A percentile compares a stretch with the other conserved stretches of the same genome.
Evolutionary conservation across 495 filamentous ascomycete genomes (phyloP).

Genomic region (Hypoxylon intermedium): DNA sequence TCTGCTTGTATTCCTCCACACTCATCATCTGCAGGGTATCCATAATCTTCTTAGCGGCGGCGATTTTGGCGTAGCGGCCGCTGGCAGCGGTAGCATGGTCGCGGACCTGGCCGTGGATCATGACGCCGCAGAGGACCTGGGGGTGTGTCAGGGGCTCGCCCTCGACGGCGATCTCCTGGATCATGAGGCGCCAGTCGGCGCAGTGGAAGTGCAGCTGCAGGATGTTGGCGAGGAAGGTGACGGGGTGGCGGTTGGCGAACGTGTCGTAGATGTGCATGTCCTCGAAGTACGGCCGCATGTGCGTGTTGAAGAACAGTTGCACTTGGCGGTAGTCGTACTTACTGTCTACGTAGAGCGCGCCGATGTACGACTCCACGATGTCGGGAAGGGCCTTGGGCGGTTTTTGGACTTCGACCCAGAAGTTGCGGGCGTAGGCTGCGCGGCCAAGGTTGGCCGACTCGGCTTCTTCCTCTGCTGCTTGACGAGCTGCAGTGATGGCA

Average conservation of each 20-base stretch:
- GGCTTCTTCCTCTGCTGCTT: conserved; percentile 49
- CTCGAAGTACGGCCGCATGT: conserved; percentile 79
- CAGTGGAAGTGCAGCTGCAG: conserved; percentile 58
- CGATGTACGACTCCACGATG: conserved; percentile 87
- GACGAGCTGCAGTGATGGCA: conserved; percentile 67
- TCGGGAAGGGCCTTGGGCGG: conserved; percentile 91
- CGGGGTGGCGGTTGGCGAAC: conserved; percentile 89
- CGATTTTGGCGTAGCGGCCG: conserved; percentile 73
- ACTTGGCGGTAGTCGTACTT: conserved; percentile 77
- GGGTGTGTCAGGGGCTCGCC: conserved; percentile 43
- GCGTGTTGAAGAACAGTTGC: conserved; percentile 74
- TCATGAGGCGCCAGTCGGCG: conserved; percentile 52
- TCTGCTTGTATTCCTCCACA: conserved; percentile 63
- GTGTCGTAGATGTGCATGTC: conserved; percentile 90
- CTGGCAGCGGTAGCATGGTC: conserved; percentile 68
- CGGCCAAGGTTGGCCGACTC: conserved; percentile 40
- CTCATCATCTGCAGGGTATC: conserved; percentile 62
- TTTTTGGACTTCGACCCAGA: conserved; percentile 73
- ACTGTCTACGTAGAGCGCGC: conserved; percentile 91
- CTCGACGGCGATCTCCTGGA: conserved; percentile 39
- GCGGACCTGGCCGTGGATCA: conserved; percentile 75
- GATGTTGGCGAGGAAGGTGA: conserved; percentile 52
- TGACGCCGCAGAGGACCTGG: conserved; percentile 71
- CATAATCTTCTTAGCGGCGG: conserved; percentile 73
- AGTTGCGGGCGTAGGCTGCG: conserved; percentile 69